phyloP scores from a whole-genome alignment of 1,284 basidiomycete species.

The Rhizopogon hawkerae region DNA sequence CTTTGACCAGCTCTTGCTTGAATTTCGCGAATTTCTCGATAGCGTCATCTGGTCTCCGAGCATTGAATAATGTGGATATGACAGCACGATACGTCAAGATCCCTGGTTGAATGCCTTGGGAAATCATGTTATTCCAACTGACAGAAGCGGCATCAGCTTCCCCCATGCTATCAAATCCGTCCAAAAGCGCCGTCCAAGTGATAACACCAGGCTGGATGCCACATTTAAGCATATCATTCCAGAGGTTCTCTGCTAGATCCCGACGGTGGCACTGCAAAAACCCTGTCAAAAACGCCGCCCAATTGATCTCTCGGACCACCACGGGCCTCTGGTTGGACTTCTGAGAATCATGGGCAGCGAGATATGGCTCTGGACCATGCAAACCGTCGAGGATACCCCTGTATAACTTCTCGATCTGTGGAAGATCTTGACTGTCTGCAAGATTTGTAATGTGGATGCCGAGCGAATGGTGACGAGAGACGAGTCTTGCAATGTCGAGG shows the following conservation, averaged over 20 bases:
- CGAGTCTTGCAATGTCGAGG: conserved; percentile 41
- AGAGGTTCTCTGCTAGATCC: conserved; percentile 51
- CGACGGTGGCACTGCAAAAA: conserved; percentile 46
- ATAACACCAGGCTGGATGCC: conserved; percentile 40
- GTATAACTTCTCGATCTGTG: conserved; percentile 40
- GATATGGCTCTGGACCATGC: conserved; percentile 36
- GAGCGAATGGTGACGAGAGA: conserved; percentile 42
- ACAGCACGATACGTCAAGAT: conserved; percentile 52
- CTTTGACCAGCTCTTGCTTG: conserved; percentile 24
- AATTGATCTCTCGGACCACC: conserved; percentile 45
- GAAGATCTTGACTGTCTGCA: conserved; percentile 25
- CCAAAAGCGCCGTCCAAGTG: conserved; percentile 60
- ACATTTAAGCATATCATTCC: conserved; percentile 52
- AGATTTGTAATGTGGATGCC: conserved; percentile 43
- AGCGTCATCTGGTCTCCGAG: conserved; percentile 32
- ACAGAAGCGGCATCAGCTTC: conserved; percentile 39
- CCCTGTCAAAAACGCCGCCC: conserved; percentile 54
- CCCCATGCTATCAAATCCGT: conserved; percentile 45
- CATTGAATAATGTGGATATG: conserved; percentile 47
- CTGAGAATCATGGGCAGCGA: conserved; percentile 32
- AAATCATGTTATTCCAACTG: conserved; percentile 55
- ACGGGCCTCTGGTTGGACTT: conserved; percentile 34
- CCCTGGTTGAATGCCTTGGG: conserved; percentile 44
- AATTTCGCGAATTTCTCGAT: conserved; percentile 41
- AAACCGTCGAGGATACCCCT: conserved; percentile 41